Conservation (phyloP, 2,329 filamentous ascomycete genomes). For the Ophiostoma sp. region DNA sequence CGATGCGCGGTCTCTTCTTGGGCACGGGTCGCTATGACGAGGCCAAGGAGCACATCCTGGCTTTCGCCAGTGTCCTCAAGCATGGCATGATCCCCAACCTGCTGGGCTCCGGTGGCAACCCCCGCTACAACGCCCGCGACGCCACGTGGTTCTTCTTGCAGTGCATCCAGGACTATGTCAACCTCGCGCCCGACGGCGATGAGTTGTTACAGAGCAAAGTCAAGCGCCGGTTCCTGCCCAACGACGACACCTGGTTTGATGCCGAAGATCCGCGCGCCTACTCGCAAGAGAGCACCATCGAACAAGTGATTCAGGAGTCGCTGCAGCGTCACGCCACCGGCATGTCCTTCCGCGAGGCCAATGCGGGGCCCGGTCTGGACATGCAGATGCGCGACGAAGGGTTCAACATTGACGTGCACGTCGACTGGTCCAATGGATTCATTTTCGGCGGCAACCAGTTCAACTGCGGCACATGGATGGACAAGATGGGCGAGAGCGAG, state of each 20-base stretch:
- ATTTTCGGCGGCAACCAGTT: constrained; percentile 91
- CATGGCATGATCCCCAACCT: constrained; percentile 98
- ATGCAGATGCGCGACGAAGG: constrained; percentile 90
- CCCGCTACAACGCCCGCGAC: constrained; percentile 93
- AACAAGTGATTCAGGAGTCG: constrained; percentile 89
- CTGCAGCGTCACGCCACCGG: constrained; percentile 88
- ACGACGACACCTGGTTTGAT: constrained; percentile 93
- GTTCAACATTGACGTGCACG: constrained; percentile 86
- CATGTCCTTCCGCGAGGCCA: constrained; percentile 90
- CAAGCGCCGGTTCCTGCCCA: constrained; percentile 83
- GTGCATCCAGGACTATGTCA: constrained; percentile 88
- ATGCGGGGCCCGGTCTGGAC: constrained; percentile 85
- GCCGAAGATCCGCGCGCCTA: constrained; percentile 81
- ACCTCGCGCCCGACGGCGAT: constrained; percentile 75
- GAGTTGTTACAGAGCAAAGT: constrained; percentile 74
- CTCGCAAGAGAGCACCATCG: constrained; percentile 76
- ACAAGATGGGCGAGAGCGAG: constrained; percentile 99
- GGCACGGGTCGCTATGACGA: constrained; percentile 86
- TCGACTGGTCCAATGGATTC: constrained; percentile 88
- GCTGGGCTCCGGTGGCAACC: constrained; percentile 78
- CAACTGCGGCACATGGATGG: constrained; percentile 99
- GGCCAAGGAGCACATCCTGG: constrained; percentile 89
- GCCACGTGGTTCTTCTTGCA: constrained; percentile 98
- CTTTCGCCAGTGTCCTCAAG: constrained; percentile 94
- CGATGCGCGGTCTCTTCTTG: constrained; percentile 85